Evolutionary conservation across 2,329 filamentous ascomycete genomes (phyloP).

Genomic region (Chrysoporthe cubensis): DNA sequence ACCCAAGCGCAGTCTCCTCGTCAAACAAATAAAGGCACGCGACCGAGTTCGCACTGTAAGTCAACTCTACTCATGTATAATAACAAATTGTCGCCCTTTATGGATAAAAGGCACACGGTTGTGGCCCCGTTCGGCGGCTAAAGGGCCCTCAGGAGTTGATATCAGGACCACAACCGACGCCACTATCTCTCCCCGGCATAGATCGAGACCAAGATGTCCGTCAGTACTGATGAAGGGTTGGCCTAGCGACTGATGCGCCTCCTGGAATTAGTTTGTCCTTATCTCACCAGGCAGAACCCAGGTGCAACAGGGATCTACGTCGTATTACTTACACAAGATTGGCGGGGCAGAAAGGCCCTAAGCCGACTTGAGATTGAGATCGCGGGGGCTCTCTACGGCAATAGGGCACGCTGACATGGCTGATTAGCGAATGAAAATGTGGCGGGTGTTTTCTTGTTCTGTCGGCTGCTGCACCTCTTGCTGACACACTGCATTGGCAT

Average conservation of each 20-base stretch:
- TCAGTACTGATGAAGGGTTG: no score
- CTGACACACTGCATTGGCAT: not conserved
- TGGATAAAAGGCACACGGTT: constrained; percentile 2
- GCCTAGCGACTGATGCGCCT: no score
- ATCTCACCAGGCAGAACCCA: no score
- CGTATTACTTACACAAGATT: no score
- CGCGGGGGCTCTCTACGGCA: no score
- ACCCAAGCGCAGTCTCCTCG: not conserved
- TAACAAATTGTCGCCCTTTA: constrained; percentile 5
- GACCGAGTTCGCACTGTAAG: not conserved
- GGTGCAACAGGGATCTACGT: no score
- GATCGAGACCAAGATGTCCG: not conserved
- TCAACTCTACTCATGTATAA: not conserved
- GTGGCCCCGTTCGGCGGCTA: constrained; percentile 9
- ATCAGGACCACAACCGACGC: constrained; percentile 15
- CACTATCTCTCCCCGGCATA: not conserved
- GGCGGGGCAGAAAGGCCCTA: not conserved
- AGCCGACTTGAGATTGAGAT: not conserved
- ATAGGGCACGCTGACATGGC: no score
- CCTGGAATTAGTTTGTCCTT: no score
- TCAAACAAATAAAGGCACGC: not conserved
- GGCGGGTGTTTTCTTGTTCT: not conserved
- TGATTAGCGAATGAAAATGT: not conserved
- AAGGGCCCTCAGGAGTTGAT: constrained; percentile 1
- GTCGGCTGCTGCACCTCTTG: not conserved